Evolutionary conservation across 768 basidiomycete species (phyloP), one percentile per base, ranked within the genome.

Genomic region (Xerocomellus dryophilus): DNA sequence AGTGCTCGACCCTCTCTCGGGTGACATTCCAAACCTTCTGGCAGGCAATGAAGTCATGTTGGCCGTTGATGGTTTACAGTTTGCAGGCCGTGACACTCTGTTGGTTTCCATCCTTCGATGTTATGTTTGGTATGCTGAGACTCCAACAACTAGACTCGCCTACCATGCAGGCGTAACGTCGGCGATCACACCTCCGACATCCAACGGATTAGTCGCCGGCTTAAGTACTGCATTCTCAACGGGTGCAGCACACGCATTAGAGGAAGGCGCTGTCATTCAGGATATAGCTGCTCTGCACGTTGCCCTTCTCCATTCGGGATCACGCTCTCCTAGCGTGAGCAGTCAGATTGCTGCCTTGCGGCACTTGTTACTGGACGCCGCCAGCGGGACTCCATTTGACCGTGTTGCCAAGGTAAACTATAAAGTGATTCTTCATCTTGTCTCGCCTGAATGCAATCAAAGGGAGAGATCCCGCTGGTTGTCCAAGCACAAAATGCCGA

Each of bases 281-380:
- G 78, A 83, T 6, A 70, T 78, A 9, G 76, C 76, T 0, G 86
- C 85, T 5, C 64, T 91, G 6, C 87, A 90, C 55, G 69, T 94
- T 58, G 61, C 73, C 14, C 66, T 93, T 41, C 67, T 75, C 6
- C 81, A 82, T 61, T 72, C 72, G 20, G 50, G 44, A 36, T 70
- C 71, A 7, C 63, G 67, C 4, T 66, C 59, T 4, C 48, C 77
- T 0, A 88, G 89, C 55, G 77, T 92, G 29, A 92, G 92, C 69
- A 88, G 85, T n/a, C 84, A 93, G 60, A 85, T 96, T 56, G 86
- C 85, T 14, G 75, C 82, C 5, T 72, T 97, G 42, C 79, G 93
- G 2, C 74, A 78, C 8, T 72, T 93, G 36, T 73, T 96, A 8
- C 72, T 85, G 9, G 74, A 62, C 12, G 50, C 54, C 11, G 35